Conservation (phyloP, 2,329 filamentous ascomycete species). For the Ceratocystis huliohia region DNA sequence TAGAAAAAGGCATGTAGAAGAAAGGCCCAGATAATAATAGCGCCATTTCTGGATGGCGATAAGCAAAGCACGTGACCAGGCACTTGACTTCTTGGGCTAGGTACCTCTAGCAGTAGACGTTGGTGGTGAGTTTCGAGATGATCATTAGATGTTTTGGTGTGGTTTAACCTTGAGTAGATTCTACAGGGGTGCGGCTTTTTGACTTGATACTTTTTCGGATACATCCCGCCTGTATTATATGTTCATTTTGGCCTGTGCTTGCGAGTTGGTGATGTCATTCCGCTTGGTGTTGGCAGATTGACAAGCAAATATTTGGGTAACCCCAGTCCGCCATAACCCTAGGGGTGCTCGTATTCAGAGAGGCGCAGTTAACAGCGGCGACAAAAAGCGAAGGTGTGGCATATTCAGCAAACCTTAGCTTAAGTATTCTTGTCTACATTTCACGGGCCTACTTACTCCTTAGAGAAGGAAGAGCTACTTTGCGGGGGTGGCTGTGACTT, state of each 20-base stretch:
- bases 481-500: no score
- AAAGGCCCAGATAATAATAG: not conserved
- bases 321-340: no score
- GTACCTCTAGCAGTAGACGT: not conserved
- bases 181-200: not conserved
- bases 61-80: not conserved
- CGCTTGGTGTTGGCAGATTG: no score
- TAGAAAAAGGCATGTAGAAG: not conserved
- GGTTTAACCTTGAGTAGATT: not conserved
- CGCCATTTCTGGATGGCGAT: not conserved
- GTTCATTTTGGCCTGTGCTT: not conserved
- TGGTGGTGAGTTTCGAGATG: not conserved
- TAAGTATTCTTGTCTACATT: no score
- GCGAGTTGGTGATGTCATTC: not conserved
- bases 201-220: not conserved
- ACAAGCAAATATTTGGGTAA: no score
- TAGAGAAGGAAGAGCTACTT: no score
- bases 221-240: not conserved
- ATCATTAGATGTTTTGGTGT: no score
- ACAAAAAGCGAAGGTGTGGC: no score
- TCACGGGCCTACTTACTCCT: no score
- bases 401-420: no score
- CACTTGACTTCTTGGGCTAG: not conserved
- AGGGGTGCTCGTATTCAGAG: no score
- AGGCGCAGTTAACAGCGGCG: no score